Conservation (phyloP, 164 flowering plant genomes). For the Annona squamosa region DNA sequence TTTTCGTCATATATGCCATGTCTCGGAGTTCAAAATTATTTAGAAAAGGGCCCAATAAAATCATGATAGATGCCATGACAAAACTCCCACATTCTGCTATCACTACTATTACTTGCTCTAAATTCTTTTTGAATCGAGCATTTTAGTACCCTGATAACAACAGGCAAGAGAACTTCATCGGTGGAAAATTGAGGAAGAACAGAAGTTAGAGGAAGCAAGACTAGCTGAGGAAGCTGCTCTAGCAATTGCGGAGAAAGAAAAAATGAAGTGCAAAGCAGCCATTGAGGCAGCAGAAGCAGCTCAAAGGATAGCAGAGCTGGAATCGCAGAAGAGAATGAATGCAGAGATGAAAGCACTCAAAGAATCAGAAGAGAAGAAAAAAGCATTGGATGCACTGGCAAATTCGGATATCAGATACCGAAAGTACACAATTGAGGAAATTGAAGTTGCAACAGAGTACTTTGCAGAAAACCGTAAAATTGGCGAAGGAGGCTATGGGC, state of each 20-base stretch:
- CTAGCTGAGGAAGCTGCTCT: conserved; percentile 63
- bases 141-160: neutral
- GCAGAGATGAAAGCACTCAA: conserved; percentile 56
- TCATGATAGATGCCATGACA: neutral
- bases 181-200: conserved; percentile 79
- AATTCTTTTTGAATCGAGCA: neutral
- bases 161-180: conserved; percentile 75
- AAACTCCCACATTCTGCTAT: neutral
- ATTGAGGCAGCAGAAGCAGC: conserved; percentile 76
- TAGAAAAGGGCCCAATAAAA: neutral
- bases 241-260: conserved; percentile 57
- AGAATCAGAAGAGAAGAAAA: conserved; percentile 56
- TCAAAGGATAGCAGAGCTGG: conserved; percentile 58
- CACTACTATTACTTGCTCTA: neutral
- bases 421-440: conserved; percentile 60
- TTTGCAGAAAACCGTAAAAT: conserved; percentile 46
- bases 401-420: conserved; percentile 44
- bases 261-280: conserved; percentile 58
- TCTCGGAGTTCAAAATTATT: neutral
- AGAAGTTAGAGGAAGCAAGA: conserved; percentile 51
- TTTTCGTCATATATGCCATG: neutral
- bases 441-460: conserved; percentile 52
- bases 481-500: conserved; percentile 85
- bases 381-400: conserved; percentile 21
- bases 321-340: conserved; percentile 55